Percentiles rank a stretch among this genome's conserved stretches.
Conservation (phyloP, 306 rosid species). For the Cyamopsis tetragonoloba region DNA sequence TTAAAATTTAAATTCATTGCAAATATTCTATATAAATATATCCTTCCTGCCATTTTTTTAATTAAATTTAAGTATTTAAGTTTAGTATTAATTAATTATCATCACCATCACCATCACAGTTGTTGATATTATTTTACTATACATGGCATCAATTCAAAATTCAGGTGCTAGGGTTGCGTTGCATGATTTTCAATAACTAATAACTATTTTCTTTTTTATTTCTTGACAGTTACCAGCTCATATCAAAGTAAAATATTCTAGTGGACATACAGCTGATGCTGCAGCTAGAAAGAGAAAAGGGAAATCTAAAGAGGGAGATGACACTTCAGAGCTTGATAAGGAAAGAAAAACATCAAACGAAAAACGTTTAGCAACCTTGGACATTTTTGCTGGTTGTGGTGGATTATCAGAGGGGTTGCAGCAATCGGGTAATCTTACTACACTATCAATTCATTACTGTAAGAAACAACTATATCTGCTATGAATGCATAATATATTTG, state of each 20-base stretch:
- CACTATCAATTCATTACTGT: background rate
- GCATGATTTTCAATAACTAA: conserved; percentile 4
- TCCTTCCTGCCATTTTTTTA: background rate
- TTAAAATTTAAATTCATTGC: background rate
- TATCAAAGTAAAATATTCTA: conserved; percentile 61
- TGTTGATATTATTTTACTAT: background rate
- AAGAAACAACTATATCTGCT: background rate
- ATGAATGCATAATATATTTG: background rate
- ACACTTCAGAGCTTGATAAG: conserved; percentile 35
- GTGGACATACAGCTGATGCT: conserved; percentile 39
- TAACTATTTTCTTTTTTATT: conserved; percentile 11
- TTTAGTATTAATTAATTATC: background rate
- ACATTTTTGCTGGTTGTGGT: conserved; percentile 98
- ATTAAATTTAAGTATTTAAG: background rate
- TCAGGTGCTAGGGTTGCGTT: background rate
- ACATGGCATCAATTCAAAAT: background rate
- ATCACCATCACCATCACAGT: no score
- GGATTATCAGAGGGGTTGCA: conserved; percentile 89
- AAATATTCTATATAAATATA: background rate
- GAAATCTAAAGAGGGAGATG: conserved; percentile 78
- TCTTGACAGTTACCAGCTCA: conserved; percentile 64
- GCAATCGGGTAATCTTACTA: conserved; percentile 53
- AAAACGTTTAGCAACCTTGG: conserved; percentile 65
- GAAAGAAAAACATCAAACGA: conserved; percentile 35
- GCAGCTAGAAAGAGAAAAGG: conserved; percentile 88